Percentiles rank a stretch among this genome's conserved stretches.
These are phyloP conservation scores for Aspergillus novofumigatus DNA, from an alignment of 2,329 filamentous ascomycete genomes.

Conservation along the genomic window DNA sequence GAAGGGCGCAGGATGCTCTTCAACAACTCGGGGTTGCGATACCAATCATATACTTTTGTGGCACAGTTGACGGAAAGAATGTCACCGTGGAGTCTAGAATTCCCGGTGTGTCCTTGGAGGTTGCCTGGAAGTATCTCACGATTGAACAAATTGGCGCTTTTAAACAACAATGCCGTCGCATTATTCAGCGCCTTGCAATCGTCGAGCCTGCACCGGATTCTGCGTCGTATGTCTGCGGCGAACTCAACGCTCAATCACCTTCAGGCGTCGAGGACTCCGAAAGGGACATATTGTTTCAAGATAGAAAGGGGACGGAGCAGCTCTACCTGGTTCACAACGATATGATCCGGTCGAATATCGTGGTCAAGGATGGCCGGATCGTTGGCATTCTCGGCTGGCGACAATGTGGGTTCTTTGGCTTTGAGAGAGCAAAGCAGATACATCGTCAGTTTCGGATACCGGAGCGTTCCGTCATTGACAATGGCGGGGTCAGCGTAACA, in stretches of 20 bases:
- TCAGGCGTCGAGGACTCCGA: slow-evolving; percentile 24
- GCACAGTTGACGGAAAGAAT: slow-evolving; percentile 36
- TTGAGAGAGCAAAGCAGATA: slow-evolving; percentile 28
- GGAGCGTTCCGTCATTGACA: slow-evolving; percentile 9
- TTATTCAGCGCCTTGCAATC: slow-evolving; percentile 25
- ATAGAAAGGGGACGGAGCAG: slow-evolving; percentile 21
- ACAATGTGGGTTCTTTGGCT: slow-evolving; percentile 38
- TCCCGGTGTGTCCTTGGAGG: slow-evolving; percentile 37
- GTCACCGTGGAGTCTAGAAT: slow-evolving; percentile 39
- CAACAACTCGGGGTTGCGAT: slow-evolving; percentile 30
- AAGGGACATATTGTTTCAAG: slow-evolving; percentile 30
- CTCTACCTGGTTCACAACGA: slow-evolving; percentile 36
- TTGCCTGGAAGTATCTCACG: slow-evolving; percentile 36
- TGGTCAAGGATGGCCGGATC: slow-evolving; percentile 34
- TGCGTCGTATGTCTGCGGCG: slow-evolving; percentile 33
- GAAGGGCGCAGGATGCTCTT: slow-evolving; percentile 31
- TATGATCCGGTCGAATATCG: slow-evolving; percentile 34
- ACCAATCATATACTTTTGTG: slow-evolving; percentile 36
- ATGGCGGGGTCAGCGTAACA: slow-evolving; percentile 13
- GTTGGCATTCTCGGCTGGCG: slow-evolving; percentile 39
- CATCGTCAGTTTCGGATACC: slow-evolving; percentile 31
- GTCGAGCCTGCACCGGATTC: slow-evolving; percentile 22
- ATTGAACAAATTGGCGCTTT: slow-evolving; percentile 28
- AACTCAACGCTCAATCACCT: slow-evolving; percentile 27
- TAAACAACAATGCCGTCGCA: slow-evolving; percentile 35